Base-by-base conservation (phyloP, 805 yeast genomes). In the Candida koratica region DNA sequence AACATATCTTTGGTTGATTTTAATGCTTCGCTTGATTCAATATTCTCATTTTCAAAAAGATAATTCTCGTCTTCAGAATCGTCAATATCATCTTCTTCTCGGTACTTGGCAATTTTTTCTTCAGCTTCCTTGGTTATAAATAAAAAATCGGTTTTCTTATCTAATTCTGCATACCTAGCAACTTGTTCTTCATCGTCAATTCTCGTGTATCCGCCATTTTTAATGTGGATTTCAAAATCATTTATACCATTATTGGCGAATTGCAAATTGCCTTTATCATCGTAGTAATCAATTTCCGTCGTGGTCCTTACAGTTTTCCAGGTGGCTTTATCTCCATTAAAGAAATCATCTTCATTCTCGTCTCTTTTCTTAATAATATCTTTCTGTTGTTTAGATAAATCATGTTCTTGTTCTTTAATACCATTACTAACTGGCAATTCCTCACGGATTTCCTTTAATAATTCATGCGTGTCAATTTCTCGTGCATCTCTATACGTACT, bases 301-400 rank as follows among this genome's bases (percentile, higher is more conserved):
- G 86, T 80, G 0, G 90, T 79, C 28, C 84, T 82, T 86, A 93
- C 88, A 12, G 84, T 77, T 51, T 83, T 80, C 98, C 98, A 93
- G 5, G 61, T 32, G 4, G 51, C 33, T 10, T 67, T 73, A 23
- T 70, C 60, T 14, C 58, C 63, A 39, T 66, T 65, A 44, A 64
- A 65, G 36, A 61, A 66, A 25, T 61, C 66, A 4, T 48, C 55
- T 3, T 47, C 48, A 9, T 38, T 34, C 3, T 48, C 55, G 3
- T 47, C 48, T 8, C 37, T 34, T 9, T 19, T 25, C 13, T 35
- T 35, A 4, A 31, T 11, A 13, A 14, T 28, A 16, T 39, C 35
- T 25, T 37, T 26, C 3, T 29, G 36, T 13, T 26, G n/a, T 18
- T 20, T 20, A 20, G 23, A 10, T 20, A 8, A 7, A 20, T 20